Percentiles rank a stretch among this genome's conserved stretches.
Conservation (phyloP, 2,329 filamentous ascomycete genomes). For the Scolecobasidium constrictum region DNA sequence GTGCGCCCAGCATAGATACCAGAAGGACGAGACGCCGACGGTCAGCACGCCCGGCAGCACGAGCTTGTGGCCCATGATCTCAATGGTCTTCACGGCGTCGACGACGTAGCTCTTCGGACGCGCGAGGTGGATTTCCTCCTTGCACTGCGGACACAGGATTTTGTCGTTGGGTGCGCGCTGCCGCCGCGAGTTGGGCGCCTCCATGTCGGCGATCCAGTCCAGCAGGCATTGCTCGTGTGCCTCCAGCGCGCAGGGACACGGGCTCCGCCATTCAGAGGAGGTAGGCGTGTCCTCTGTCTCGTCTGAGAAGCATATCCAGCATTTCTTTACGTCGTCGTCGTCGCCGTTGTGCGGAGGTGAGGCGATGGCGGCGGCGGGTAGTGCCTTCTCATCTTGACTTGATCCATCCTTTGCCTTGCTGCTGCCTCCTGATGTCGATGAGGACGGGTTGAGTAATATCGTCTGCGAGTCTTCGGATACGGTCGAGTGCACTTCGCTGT, state of each 20-base stretch:
- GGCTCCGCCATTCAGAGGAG: conserved; percentile 65
- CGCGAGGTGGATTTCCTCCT: conserved; percentile 64
- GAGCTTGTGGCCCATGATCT: conserved; percentile 45
- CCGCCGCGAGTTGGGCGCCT: conserved; percentile 46
- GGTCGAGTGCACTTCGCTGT: conserved; percentile 23
- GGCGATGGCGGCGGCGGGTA: neutral
- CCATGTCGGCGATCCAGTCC: conserved; percentile 87
- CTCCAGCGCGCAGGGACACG: conserved; percentile 81
- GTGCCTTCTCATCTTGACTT: neutral
- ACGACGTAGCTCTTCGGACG: conserved; percentile 66
- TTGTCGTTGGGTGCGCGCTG: conserved; percentile 40
- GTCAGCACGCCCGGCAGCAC: conserved; percentile 55
- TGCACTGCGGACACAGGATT: conserved; percentile 82
- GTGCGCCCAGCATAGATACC: conserved; percentile 38
- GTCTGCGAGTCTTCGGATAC: conserved; percentile 36
- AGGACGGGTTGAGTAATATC: conserved; percentile 27
- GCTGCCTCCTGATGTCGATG: conserved; percentile 11
- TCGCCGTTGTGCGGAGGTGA: no score
- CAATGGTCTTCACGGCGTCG: conserved; percentile 49
- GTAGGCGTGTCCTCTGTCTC: conserved; percentile 52
- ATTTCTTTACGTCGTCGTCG: conserved; percentile 36
- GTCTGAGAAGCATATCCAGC: conserved; percentile 61
- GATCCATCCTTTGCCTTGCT: conserved; percentile 11
- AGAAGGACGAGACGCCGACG: conserved; percentile 35
- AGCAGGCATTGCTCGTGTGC: conserved; percentile 86